Evolutionary conservation across 1,139 yeast species (phyloP), one percentile per base, ranked within the genome.

Genomic region (Pichia sp.): DNA sequence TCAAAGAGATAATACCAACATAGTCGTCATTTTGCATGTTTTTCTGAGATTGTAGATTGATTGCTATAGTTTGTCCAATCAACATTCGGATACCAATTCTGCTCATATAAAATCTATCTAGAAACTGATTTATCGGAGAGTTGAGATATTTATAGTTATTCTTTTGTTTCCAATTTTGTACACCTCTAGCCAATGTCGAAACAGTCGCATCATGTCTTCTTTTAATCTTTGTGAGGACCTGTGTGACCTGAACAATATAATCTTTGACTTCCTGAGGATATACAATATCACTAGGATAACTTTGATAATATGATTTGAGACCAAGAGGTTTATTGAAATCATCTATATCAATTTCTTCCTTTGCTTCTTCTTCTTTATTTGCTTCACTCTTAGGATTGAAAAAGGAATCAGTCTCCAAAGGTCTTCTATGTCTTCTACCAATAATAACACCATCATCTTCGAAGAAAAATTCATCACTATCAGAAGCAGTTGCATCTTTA

Each of bases 201-300:
- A 88, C 96, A 0, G 95, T 89, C 3, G 95, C 94, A 62, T 88
- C 96, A 58, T 88, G 96, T 40, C 96, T 69, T 53, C 74, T 75
- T 57, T 86, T 86, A 60, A 86, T 86, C 49, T 72, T 75, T 39
- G 77, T 72, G 44, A 86, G 67, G 0, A 85, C 69, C 40, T 79
- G 79, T 40, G 79, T 77, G 12, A 85, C 89, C 19, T 60, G 52
- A 51, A 74, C 74, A 61, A 84, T 86, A 63, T 81, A 86, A 46
- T 77, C 79, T 52, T 75, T 73, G 18, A 84, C 83, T 57, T 82
- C 93, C 42, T 76, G 71, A 10, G 94, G 91, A 43, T 60, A 60
- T 28, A 61, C 59, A n/a, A 62, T 55, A 42, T 62, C 63, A 18
- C 63, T 63, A 31, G 73, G 83, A 35, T 84, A 77, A 2, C 76